These are phyloP conservation scores for Penicillium bialowiezense DNA, from an alignment of 495 filamentous ascomycete genomes.

Conservation along the genomic window DNA sequence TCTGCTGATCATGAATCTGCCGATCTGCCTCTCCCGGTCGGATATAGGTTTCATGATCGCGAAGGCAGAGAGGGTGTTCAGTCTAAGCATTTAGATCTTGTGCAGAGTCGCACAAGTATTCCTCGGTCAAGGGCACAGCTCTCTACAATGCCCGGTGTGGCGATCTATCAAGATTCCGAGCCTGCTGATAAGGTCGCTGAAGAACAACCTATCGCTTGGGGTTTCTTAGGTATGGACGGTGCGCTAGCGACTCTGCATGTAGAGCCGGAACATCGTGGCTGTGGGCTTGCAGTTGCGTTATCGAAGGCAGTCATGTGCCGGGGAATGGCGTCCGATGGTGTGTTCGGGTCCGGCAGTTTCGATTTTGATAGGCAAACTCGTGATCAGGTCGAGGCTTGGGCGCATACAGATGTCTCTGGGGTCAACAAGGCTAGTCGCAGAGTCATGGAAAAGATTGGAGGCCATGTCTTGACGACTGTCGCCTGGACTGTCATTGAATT, in stretches of 20 bases:
- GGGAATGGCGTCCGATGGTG: conserved; percentile 21
- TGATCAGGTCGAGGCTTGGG: conserved; percentile 24
- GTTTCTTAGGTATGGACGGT: conserved; percentile 47
- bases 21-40: conserved; percentile 22
- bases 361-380: conserved; percentile 2
- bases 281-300: conserved; percentile 40
- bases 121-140: conserved; percentile 31
- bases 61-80: conserved; percentile 23
- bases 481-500: conserved; percentile 44
- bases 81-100: conserved; percentile 31
- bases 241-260: conserved; percentile 48
- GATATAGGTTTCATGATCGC: conserved; percentile 29
- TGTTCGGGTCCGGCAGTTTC: conserved; percentile 17
- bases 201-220: conserved; percentile 42
- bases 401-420: conserved; percentile 45
- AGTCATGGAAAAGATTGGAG: conserved; percentile 51
- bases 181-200: not conserved
- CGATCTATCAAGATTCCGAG: conserved; percentile 25
- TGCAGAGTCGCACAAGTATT: conserved; percentile 39
- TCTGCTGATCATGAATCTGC: not conserved
- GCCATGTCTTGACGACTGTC: conserved; percentile 31
- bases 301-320: conserved; percentile 33
- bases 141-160: conserved; percentile 29
- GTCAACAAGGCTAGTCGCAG: conserved; percentile 46
- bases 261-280: conserved; percentile 44